Evolutionary conservation across 148 eudicot genomes (phyloP).

Genomic region (Cornus florida): DNA sequence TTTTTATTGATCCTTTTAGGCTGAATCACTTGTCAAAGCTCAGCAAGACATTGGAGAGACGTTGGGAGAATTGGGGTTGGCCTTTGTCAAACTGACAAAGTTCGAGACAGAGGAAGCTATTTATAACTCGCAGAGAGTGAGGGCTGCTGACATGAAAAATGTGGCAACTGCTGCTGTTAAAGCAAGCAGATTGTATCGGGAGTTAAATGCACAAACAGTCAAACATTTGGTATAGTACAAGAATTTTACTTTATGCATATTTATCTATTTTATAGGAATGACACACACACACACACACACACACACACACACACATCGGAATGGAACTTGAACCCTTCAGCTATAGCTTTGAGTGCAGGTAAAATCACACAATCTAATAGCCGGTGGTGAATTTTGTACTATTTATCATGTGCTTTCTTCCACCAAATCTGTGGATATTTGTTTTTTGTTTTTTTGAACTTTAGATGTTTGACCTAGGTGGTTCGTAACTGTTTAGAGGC

Average conservation of each 20-base stretch:
- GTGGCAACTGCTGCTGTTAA: conserved; percentile 75
- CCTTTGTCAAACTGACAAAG: conserved; percentile 66
- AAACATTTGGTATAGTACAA: conserved; percentile 54
- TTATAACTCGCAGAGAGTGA: conserved; percentile 45
- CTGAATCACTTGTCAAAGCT: conserved; percentile 67
- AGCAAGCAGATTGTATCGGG: conserved; percentile 74
- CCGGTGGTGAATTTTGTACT: no score
- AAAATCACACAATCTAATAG: no score
- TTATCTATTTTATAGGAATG: no score
- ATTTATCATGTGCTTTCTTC: no score
- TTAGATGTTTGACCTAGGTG: background rate
- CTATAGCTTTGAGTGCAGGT: no score
- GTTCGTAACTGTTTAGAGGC: background rate
- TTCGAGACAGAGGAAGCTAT: conserved; percentile 57
- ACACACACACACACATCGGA: no score
- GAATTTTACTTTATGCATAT: background rate
- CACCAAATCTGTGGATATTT: background rate
- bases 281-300: no score
- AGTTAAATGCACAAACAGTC: conserved; percentile 70
- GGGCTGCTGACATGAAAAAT: conserved; percentile 64
- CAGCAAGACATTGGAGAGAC: conserved; percentile 73
- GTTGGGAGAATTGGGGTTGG: conserved; percentile 61
- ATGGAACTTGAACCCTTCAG: no score
- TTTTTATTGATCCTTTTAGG: conserved; percentile 35
- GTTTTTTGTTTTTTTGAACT: background rate